Base-by-base conservation (phyloP, 805 yeast genomes). In the Yamadazyma paraphyllophila region DNA sequence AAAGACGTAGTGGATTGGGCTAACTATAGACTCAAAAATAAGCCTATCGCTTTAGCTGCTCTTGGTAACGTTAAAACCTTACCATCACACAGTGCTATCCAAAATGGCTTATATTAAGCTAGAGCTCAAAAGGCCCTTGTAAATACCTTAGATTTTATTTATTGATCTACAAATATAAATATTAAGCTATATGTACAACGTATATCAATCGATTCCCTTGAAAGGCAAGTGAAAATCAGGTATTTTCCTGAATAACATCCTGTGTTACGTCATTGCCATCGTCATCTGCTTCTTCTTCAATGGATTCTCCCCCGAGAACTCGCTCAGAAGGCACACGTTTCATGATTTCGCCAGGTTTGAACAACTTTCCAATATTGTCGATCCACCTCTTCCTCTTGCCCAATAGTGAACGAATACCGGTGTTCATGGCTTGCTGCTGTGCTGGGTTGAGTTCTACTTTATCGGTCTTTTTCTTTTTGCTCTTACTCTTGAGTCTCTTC, bases 371-470 rank as follows among this genome's bases (percentile, higher is more conserved):
- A 51, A 94, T 88, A 61, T 84, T 88, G 16, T 77, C 78, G 32
- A 91, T 85, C 99, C 99, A 94, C 56, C 94, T 81, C 45, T 64
- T 70, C 44, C 98, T 78, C 67, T 94, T 94, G 53, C 92, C 97
- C 51, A 92, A 65, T 41, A 92, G 65, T 1, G 92, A 83, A 55
- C 83, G 77, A 47, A 90, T 74, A 2, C 96, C 92, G 10, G 86
- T 78, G 62, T 83, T 87, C 44, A 87, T 86, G 13, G 86, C 88
- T 40, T 80, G 82, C 58, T 81, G 89, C 56, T 81, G 79, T 5
- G 71, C 66, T 6, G 68, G 62, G 26, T 57, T 59, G n/a, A 55
- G 49, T 24, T 56, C 61, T 1, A 42, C 49, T 16, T 56, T 54
- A 4, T 57, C 57, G 27, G 66, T 69, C 66, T 82, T 83, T 66